Percentiles rank a stretch among this genome's conserved stretches.
Conservation (phyloP, 805 yeast species). For the Cyberlindnera suaveolens region DNA sequence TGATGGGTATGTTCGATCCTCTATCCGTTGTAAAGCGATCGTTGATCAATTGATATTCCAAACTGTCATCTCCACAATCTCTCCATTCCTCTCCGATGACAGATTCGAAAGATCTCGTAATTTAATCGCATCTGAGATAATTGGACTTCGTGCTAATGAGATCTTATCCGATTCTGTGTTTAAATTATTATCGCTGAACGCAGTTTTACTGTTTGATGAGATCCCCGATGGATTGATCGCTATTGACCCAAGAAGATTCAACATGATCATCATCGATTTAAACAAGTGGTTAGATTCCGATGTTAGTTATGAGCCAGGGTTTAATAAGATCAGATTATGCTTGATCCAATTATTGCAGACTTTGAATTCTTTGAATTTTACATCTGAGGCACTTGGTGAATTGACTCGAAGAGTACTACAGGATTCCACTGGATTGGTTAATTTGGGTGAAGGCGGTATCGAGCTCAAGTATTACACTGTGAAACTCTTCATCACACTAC, state of each 20-base stretch:
- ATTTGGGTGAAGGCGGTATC: slow-evolving; percentile 29
- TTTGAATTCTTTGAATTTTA: slow-evolving; percentile 23
- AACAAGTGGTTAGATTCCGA: slow-evolving; percentile 57
- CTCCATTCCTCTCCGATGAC: slow-evolving; percentile 30
- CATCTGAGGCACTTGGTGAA: slow-evolving; percentile 31
- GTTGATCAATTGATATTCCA: slow-evolving; percentile 18
- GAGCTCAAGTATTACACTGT: slow-evolving; percentile 44
- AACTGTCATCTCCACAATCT: slow-evolving; percentile 29
- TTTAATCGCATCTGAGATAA: slow-evolving; percentile 55
- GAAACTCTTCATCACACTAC: slow-evolving; percentile 32
- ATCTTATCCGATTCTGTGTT: slow-evolving; percentile 38
- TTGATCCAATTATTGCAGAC: slow-evolving; percentile 39
- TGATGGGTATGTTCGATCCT: slow-evolving; percentile 28
- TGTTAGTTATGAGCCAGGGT: slow-evolving; percentile 50
- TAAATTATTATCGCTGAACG: slow-evolving; percentile 42
- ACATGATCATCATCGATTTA: slow-evolving; percentile 52
- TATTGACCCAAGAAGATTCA: slow-evolving; percentile 34
- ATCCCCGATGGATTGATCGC: slow-evolving; percentile 24
- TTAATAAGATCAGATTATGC: slow-evolving; percentile 40
- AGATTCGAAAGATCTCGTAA: slow-evolving; percentile 50
- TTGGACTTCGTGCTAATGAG: slow-evolving; percentile 43
- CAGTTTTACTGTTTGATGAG: slow-evolving; percentile 26
- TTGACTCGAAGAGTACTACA: slow-evolving; percentile 33
- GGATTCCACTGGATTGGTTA: slow-evolving; percentile 39
- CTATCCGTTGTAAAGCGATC: slow-evolving; percentile 30